phyloP scores from a whole-genome alignment of 1,284 basidiomycete genomes.

The Malassezia restricta region DNA sequence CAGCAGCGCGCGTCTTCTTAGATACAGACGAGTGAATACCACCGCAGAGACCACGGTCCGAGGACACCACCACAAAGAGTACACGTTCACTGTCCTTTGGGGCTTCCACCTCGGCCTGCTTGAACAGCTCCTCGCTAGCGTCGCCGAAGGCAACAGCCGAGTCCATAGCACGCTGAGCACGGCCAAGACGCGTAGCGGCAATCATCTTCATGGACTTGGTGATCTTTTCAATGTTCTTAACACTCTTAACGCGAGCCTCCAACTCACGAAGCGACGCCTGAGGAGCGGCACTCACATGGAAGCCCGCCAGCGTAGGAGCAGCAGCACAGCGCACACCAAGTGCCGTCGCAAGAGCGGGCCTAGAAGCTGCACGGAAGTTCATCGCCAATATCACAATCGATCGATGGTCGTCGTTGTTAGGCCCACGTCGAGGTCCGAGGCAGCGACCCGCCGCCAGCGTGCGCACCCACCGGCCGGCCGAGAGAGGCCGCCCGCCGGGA shows the following conservation, averaged over 20 bases:
- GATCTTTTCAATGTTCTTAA: slow-evolving; percentile 93
- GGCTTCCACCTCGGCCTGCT: slow-evolving; percentile 37
- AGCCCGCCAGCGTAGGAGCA: slow-evolving; percentile 26
- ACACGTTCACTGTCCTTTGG: slow-evolving; percentile 30
- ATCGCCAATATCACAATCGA: slow-evolving; percentile 3
- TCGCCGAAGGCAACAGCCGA: slow-evolving; percentile 85
- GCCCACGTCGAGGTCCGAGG: background rate
- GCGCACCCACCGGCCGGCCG: slow-evolving; percentile 6
- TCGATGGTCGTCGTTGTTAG: slow-evolving; percentile 4
- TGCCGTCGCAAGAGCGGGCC: slow-evolving; percentile 13
- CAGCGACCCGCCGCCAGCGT: slow-evolving; percentile 3
- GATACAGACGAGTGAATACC: slow-evolving; percentile 97
- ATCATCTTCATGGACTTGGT: slow-evolving; percentile 98
- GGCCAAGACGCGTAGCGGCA: slow-evolving; percentile 90
- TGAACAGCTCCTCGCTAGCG: slow-evolving; percentile 59
- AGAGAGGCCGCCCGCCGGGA: slow-evolving; percentile 2
- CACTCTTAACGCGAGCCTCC: slow-evolving; percentile 90
- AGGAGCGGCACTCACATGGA: slow-evolving; percentile 54
- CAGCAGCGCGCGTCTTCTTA: slow-evolving; percentile 67
- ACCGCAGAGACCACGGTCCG: slow-evolving; percentile 98
- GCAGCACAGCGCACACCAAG: slow-evolving; percentile 16
- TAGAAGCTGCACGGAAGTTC: slow-evolving; percentile 16
- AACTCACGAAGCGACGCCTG: slow-evolving; percentile 97
- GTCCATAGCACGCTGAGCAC: slow-evolving; percentile 78
- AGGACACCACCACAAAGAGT: slow-evolving; percentile 74